Conservation (phyloP, 257 asterid genomes). For the Salvia hispanica region DNA sequence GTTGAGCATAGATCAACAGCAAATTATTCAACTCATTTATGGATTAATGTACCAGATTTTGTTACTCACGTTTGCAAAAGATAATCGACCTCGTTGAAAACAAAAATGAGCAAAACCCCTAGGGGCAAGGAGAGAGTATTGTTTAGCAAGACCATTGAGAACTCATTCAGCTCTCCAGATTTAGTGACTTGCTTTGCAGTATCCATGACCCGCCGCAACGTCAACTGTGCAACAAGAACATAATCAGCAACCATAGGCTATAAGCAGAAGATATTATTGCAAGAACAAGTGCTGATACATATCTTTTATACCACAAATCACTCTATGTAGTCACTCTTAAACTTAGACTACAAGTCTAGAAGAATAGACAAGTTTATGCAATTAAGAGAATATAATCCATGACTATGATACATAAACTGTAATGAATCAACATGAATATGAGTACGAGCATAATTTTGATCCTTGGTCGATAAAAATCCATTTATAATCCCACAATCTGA, state of each 20-base stretch:
- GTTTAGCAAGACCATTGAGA: slow-evolving; percentile 89
- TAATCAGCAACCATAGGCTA: slow-evolving; percentile 12
- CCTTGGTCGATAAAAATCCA: neutral
- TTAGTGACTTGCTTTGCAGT: slow-evolving; percentile 85
- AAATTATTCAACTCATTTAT: too few relatives aligned
- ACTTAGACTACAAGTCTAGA: neutral
- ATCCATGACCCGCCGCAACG: slow-evolving; percentile 86
- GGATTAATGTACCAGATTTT: slow-evolving; percentile 2
- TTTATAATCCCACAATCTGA: neutral
- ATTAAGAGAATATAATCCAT: neutral
- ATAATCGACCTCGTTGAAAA: slow-evolving; percentile 73
- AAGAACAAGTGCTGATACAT: neutral
- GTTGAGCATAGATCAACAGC: slow-evolving; percentile 35
- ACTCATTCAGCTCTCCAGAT: slow-evolving; percentile 83
- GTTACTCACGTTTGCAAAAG: slow-evolving; percentile 78
- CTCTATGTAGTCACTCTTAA: neutral
- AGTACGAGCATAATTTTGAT: slow-evolving; percentile 1
- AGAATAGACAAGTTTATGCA: neutral
- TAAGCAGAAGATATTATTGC: neutral
- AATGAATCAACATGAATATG: slow-evolving; percentile 1
- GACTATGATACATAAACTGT: neutral
- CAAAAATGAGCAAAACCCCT: slow-evolving; percentile 60
- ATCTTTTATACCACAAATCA: neutral
- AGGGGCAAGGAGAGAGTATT: slow-evolving; percentile 80
- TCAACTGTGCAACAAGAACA: slow-evolving; percentile 56